phyloP scores from a whole-genome alignment of 2,329 filamentous ascomycete species.

The Emericellopsis cladophorae region DNA sequence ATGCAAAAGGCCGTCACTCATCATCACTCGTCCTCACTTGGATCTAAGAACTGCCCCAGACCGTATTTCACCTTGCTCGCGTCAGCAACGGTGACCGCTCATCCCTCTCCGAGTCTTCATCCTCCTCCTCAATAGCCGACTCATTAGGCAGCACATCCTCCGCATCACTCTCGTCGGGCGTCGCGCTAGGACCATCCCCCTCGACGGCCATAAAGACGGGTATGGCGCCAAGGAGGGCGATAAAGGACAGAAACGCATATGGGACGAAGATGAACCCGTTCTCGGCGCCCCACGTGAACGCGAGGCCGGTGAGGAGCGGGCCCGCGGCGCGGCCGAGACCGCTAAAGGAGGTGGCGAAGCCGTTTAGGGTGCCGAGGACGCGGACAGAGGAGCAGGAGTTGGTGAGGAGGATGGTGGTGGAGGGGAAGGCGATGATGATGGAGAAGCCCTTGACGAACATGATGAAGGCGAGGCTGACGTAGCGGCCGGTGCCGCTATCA shows the following conservation, averaged over 20 bases:
- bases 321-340: conserved; percentile 71
- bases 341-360: conserved; percentile 72
- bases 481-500: conserved; percentile 31
- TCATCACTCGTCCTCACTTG: too few relatives aligned
- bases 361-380: conserved; percentile 81
- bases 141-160: conserved; percentile 15
- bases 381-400: conserved; percentile 13
- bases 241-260: conserved; percentile 63
- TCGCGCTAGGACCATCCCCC: conserved; percentile 47
- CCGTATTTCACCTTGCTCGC: neutral
- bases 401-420: conserved; percentile 59
- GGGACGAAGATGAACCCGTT: conserved; percentile 65
- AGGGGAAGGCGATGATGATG: conserved; percentile 80
- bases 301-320: conserved; percentile 58
- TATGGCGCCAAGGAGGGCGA: conserved; percentile 54
- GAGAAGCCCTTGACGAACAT: conserved; percentile 64
- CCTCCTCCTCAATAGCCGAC: conserved; percentile 8
- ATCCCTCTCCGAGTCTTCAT: neutral
- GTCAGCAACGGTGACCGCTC: conserved; percentile 8
- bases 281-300: conserved; percentile 67
- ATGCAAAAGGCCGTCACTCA: too few relatives aligned
- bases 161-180: conserved; percentile 15
- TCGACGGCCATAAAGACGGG: conserved; percentile 65
- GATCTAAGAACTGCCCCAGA: too few relatives aligned
- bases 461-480: conserved; percentile 49